phyloP scores from a whole-genome alignment of 1,284 basidiomycete species.

The Sanguinoderma infundibulare region DNA sequence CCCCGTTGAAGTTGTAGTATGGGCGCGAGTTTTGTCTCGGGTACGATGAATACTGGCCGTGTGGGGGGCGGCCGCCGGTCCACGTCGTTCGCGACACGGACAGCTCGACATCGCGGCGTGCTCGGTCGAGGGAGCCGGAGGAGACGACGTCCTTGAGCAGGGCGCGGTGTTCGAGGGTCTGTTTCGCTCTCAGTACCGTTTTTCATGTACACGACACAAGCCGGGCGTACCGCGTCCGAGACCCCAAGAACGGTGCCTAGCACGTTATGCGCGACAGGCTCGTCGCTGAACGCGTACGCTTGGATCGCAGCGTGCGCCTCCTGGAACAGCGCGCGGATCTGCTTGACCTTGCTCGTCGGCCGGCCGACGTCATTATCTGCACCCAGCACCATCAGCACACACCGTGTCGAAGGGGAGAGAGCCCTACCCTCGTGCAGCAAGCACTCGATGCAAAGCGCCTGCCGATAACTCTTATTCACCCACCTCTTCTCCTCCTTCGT shows the following conservation, averaged over 20 bases:
- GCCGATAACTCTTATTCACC: conserved; percentile 31
- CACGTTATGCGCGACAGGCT: conserved; percentile 22
- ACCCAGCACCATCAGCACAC: background rate
- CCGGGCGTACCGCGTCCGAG: conserved; percentile 17
- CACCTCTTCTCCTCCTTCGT: conserved; percentile 43
- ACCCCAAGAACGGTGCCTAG: conserved; percentile 33
- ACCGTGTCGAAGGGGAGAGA: background rate
- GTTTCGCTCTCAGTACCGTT: background rate
- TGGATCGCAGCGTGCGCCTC: conserved; percentile 33
- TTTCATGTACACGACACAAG: background rate
- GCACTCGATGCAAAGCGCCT: conserved; percentile 47
- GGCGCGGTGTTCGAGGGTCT: conserved; percentile 22
- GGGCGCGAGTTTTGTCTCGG: conserved; percentile 1
- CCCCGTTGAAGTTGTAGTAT: background rate
- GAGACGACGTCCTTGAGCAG: conserved; percentile 19
- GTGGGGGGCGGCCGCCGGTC: conserved; percentile 1
- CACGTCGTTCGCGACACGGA: background rate
- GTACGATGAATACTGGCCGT: conserved; percentile 6
- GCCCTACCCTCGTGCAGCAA: conserved; percentile 43
- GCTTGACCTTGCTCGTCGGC: conserved; percentile 37
- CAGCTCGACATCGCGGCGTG: conserved; percentile 10
- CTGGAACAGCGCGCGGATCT: conserved; percentile 42
- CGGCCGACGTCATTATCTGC: conserved; percentile 46
- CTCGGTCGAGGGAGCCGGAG: conserved; percentile 17
- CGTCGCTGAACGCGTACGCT: conserved; percentile 20